Conservation (phyloP, 2,329 filamentous ascomycete genomes). For the Colletotrichum sp. region DNA sequence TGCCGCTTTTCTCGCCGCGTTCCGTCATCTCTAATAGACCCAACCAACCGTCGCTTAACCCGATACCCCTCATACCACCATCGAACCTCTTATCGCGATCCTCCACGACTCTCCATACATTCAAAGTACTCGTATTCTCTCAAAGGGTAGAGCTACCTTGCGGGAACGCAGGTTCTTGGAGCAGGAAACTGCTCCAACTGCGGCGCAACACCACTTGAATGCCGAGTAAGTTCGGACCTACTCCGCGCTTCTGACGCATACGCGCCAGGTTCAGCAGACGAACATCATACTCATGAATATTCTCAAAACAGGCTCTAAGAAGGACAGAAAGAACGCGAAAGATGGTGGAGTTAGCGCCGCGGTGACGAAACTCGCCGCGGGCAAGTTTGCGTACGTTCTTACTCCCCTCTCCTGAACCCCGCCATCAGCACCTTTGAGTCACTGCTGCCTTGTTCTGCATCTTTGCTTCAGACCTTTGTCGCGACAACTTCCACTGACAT, state of each 20-base stretch:
- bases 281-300: not conserved
- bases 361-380: constrained; percentile 57
- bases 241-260: not conserved
- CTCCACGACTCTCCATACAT: not conserved
- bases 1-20: constrained; percentile 5
- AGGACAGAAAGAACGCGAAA: constrained; percentile 61
- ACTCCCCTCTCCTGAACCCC: not conserved
- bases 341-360: constrained; percentile 57
- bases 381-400: constrained; percentile 55
- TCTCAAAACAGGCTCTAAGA: constrained; percentile 46
- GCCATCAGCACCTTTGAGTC: constrained; percentile 30
- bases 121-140: not conserved
- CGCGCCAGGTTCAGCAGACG: not conserved
- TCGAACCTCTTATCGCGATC: not conserved
- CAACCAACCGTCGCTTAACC: not conserved
- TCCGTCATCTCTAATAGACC: constrained; percentile 5
- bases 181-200: constrained; percentile 24
- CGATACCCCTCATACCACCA: not conserved
- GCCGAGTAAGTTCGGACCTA: constrained; percentile 21
- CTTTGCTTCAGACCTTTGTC: constrained; percentile 27
- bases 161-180: constrained; percentile 20
- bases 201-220: constrained; percentile 23
- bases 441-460: constrained; percentile 16
- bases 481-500: constrained; percentile 11
- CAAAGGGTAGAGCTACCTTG: constrained; percentile 17